Evolutionary conservation across 225 moss, liverwort and hornwort species (phyloP), one percentile per base, ranked within the genome.

Genomic region (Takakia lepidozioides): DNA sequence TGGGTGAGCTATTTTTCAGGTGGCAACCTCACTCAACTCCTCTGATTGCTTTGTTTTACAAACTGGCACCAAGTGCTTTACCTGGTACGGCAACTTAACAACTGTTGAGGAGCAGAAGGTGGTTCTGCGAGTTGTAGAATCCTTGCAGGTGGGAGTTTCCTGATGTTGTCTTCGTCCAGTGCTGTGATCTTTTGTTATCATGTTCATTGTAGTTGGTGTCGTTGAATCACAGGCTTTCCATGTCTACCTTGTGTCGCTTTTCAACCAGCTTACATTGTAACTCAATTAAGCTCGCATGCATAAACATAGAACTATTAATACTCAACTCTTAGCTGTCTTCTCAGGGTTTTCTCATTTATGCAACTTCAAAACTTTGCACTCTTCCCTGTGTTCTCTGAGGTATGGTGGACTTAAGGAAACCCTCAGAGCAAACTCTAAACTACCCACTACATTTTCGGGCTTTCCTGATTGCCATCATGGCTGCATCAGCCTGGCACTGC

Each of bases 1-100:
- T 32, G 7, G 32, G 46, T 9, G 20, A 3, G 25, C 4, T 19
- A 50, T 38, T 55, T 47, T 75, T 66, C 86, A 93, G 93, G 62
- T 71, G 43, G 65, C 84, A 35, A 64, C 49, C 54, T 89, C 89
- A 8, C 78, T 95, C 46, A 95, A 87, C 51, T 95, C 93, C 47
- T 84, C 86, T 45, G 84, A 90, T 55, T 84, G 84, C 66, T 95
- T 90, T 49, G 59, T 95, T 51, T 73, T 95, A 57, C 76, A 81
- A 55, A 69, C 86, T 7, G 84, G 82, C 46, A 66, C 86, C 28
- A 67, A 76, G 64, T 63, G 84, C 22, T 95, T 82, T 79, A 76
- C 75, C 68, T 95, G 93, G 93, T 78, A 72, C 48, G 93, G 93
- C 52, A 90, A 75, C 60, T 77, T 80, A 20, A 84, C 70, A 48